A percentile compares a stretch with the other conserved stretches of the same genome.
Evolutionary conservation across 192 early-diverging fungal genomes (phyloP).

Genomic region (Coemansia reversa): DNA sequence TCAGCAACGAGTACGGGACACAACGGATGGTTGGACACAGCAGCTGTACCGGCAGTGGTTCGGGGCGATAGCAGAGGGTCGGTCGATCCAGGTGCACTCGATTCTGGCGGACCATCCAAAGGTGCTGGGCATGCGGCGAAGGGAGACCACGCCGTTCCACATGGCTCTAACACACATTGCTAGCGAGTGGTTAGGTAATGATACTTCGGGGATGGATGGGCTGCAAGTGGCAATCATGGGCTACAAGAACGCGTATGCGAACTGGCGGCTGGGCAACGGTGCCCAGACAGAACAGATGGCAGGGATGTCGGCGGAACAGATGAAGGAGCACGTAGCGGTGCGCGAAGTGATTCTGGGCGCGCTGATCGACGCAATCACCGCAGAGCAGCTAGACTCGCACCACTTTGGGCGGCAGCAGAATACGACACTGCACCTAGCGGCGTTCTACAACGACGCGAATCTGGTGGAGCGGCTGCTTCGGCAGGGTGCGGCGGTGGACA

Average conservation of each 20-base stretch:
- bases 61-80: slow-evolving; percentile 53
- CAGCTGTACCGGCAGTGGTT: slow-evolving; percentile 56
- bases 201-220: slow-evolving; percentile 58
- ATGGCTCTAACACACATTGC: slow-evolving; percentile 51
- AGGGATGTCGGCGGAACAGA: slow-evolving; percentile 49
- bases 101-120: slow-evolving; percentile 53
- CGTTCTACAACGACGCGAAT: slow-evolving; percentile 55
- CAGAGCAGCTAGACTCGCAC: slow-evolving; percentile 54
- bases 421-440: slow-evolving; percentile 55
- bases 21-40: slow-evolving; percentile 17
- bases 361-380: slow-evolving; percentile 52
- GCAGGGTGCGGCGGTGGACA: slow-evolving; percentile 53
- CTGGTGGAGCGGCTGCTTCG: slow-evolving; percentile 51
- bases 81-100: slow-evolving; percentile 52
- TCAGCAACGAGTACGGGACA: slow-evolving; percentile 7
- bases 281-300: slow-evolving; percentile 45
- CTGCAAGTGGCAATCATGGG: slow-evolving; percentile 57
- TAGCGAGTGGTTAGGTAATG: slow-evolving; percentile 53
- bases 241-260: slow-evolving; percentile 55
- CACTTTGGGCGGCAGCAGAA: slow-evolving; percentile 54
- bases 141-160: slow-evolving; percentile 54
- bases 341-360: slow-evolving; percentile 52
- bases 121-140: slow-evolving; percentile 52
- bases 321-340: slow-evolving; percentile 52
- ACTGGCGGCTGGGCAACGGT: slow-evolving; percentile 53